Evolutionary conservation across 257 asterid genomes (phyloP).

Genomic region (Solanum pinnatisectum): DNA sequence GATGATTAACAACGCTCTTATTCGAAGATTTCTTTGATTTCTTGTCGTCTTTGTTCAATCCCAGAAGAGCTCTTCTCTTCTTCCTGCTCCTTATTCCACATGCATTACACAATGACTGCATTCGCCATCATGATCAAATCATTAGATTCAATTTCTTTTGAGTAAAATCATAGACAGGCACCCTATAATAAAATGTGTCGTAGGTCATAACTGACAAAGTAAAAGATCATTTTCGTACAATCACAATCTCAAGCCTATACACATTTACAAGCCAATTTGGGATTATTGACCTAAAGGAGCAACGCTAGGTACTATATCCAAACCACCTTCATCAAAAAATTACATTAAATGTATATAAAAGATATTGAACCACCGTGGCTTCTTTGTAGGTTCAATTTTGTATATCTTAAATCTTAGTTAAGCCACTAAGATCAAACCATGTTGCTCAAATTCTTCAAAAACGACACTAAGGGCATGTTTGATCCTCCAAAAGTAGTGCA

Average conservation of each 20-base stretch:
- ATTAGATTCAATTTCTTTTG: neutral
- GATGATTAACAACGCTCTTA: neutral
- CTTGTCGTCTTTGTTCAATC: constrained; percentile 60
- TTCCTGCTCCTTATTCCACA: constrained; percentile 96
- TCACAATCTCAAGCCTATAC: neutral
- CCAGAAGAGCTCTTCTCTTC: constrained; percentile 82
- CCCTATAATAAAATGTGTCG: neutral
- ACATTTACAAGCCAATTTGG: neutral
- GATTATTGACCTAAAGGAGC: neutral
- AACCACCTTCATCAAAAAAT: no score
- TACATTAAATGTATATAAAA: no score
- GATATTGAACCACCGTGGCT: neutral
- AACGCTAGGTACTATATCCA: neutral
- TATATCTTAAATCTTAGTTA: neutral
- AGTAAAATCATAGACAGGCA: neutral
- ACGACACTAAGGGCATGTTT: neutral
- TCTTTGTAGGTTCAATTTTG: neutral
- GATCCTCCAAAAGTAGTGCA: neutral
- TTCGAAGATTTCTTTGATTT: neutral
- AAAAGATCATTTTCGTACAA: neutral
- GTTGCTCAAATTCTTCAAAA: neutral
- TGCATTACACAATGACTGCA: constrained; percentile 93
- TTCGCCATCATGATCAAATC: neutral
- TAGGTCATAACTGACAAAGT: neutral
- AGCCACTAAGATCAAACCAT: neutral